A percentile compares a stretch with the other conserved stretches of the same genome.
Conservation (phyloP, 2,329 filamentous ascomycete genomes). For the Westerdykella sp. region DNA sequence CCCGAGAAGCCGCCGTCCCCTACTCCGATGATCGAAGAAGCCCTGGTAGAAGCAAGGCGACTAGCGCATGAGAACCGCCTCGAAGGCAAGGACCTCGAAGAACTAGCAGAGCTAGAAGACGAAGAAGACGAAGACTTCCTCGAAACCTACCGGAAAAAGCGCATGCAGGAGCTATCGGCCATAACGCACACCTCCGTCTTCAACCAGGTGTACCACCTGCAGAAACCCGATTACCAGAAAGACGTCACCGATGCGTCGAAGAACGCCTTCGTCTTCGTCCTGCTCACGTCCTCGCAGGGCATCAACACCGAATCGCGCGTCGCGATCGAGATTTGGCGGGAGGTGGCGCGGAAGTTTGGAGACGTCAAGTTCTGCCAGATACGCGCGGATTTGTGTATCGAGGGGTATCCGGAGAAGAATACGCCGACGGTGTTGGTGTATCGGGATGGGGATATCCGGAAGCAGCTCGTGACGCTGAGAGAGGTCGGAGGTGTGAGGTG, state of each 20-base stretch:
- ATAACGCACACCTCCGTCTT: slow-evolving; percentile 73
- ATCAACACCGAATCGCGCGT: slow-evolving; percentile 81
- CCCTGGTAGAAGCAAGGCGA: slow-evolving; percentile 72
- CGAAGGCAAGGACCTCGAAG: slow-evolving; percentile 90
- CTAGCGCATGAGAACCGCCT: slow-evolving; percentile 87
- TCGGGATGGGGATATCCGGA: slow-evolving; percentile 83
- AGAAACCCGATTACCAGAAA: slow-evolving; percentile 86
- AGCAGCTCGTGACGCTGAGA: slow-evolving; percentile 82
- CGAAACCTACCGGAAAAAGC: slow-evolving; percentile 76
- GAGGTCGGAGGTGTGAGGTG: slow-evolving; percentile 60
- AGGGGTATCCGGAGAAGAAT: slow-evolving; percentile 91
- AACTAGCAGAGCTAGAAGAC: slow-evolving; percentile 89
- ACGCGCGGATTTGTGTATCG: slow-evolving; percentile 83
- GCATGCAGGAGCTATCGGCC: slow-evolving; percentile 71
- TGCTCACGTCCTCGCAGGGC: slow-evolving; percentile 70
- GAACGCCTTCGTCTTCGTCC: slow-evolving; percentile 62
- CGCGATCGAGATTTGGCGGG: slow-evolving; percentile 77
- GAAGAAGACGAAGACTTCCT: slow-evolving; percentile 91
- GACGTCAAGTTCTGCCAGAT: slow-evolving; percentile 99
- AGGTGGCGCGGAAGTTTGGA: slow-evolving; percentile 76
- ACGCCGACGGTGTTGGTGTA: slow-evolving; percentile 93
- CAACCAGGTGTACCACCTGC: slow-evolving; percentile 85
- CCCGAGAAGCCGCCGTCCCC: slow-evolving; percentile 97
- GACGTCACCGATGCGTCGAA: slow-evolving; percentile 89
- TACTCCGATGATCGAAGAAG: slow-evolving; percentile 93